phyloP scores from a whole-genome alignment of 495 filamentous ascomycete genomes.

The Monascus purpureus region DNA sequence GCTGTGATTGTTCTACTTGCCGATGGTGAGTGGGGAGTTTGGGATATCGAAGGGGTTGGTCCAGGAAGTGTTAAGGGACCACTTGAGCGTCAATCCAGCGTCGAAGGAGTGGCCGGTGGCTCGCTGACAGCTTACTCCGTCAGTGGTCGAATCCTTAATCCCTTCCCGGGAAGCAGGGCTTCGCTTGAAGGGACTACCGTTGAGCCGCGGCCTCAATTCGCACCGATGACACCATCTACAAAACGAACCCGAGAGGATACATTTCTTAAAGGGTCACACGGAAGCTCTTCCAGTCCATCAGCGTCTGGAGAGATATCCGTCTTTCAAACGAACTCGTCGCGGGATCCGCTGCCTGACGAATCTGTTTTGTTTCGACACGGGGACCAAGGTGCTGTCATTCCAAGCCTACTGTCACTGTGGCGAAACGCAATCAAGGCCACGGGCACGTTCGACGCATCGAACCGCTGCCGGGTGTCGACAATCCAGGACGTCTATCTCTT shows the following conservation, averaged over 20 bases:
- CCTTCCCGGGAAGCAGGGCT: constrained; percentile 15
- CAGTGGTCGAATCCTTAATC: constrained; percentile 47
- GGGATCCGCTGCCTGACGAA: constrained; percentile 42
- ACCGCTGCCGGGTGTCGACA: constrained; percentile 28
- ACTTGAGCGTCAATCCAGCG: constrained; percentile 40
- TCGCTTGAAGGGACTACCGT: constrained; percentile 24
- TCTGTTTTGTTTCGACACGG: constrained; percentile 54
- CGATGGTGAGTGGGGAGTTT: constrained; percentile 90
- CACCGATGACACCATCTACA: constrained; percentile 76
- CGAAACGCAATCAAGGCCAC: constrained; percentile 44
- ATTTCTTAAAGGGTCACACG: constrained; percentile 32
- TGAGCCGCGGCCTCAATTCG: constrained; percentile 43
- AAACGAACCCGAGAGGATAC: constrained; percentile 44
- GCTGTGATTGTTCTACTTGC: constrained; percentile 62
- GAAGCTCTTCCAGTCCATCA: constrained; percentile 16
- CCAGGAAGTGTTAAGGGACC: constrained; percentile 35
- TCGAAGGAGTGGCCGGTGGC: constrained; percentile 48
- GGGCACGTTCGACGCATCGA: constrained; percentile 38
- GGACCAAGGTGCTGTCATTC: constrained; percentile 45
- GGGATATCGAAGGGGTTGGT: constrained; percentile 66
- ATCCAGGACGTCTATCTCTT: constrained; percentile 42
- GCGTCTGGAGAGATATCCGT: constrained; percentile 55
- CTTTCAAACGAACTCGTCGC: constrained; percentile 26
- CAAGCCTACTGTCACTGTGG: constrained; percentile 55
- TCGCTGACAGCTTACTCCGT: constrained; percentile 54